A percentile compares a stretch with the other conserved stretches of the same genome.
phyloP scores from a whole-genome alignment of 2,329 filamentous ascomycete genomes.

The Fusarium sp. region DNA sequence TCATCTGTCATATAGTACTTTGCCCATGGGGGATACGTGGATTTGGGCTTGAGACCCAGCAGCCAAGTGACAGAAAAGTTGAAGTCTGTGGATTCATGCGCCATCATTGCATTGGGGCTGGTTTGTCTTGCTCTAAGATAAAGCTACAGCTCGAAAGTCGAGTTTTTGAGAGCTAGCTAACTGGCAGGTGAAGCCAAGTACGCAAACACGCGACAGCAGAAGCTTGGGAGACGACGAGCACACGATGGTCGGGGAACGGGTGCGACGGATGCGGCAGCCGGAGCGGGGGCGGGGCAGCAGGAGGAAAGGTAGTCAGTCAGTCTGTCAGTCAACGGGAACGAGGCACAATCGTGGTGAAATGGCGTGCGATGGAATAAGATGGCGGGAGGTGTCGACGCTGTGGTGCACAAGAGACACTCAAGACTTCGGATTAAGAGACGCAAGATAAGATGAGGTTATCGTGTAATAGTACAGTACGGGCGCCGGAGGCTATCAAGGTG shows the following conservation, averaged over 20 bases:
- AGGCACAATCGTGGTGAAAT: slow-evolving; percentile 11
- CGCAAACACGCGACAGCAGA: slow-evolving; percentile 7
- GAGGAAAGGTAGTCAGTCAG: background rate
- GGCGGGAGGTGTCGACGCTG: background rate
- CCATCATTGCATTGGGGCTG: slow-evolving; percentile 40
- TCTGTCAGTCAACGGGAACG: slow-evolving; percentile 1
- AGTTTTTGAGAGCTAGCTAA: slow-evolving; percentile 24
- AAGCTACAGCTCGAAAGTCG: slow-evolving; percentile 32
- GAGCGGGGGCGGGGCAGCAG: slow-evolving; percentile 34
- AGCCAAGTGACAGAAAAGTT: slow-evolving; percentile 48
- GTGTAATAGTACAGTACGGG: background rate
- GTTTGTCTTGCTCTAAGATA: slow-evolving; percentile 37
- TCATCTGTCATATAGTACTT: slow-evolving; percentile 43
- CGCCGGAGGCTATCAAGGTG: slow-evolving; percentile 15
- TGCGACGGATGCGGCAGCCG: slow-evolving; percentile 28
- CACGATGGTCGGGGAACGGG: slow-evolving; percentile 12
- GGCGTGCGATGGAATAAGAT: slow-evolving; percentile 14
- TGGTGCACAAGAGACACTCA: slow-evolving; percentile 8
- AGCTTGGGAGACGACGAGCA: slow-evolving; percentile 19
- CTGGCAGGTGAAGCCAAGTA: slow-evolving; percentile 19
- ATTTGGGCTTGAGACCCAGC: slow-evolving; percentile 43
- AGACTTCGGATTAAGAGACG: slow-evolving; percentile 3
- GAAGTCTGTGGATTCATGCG: slow-evolving; percentile 43
- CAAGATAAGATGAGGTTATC: background rate
- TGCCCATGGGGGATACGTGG: slow-evolving; percentile 43